Evolutionary conservation across 2,329 filamentous ascomycete species (phyloP).

Genomic region (Dactylellina cionopaga): DNA sequence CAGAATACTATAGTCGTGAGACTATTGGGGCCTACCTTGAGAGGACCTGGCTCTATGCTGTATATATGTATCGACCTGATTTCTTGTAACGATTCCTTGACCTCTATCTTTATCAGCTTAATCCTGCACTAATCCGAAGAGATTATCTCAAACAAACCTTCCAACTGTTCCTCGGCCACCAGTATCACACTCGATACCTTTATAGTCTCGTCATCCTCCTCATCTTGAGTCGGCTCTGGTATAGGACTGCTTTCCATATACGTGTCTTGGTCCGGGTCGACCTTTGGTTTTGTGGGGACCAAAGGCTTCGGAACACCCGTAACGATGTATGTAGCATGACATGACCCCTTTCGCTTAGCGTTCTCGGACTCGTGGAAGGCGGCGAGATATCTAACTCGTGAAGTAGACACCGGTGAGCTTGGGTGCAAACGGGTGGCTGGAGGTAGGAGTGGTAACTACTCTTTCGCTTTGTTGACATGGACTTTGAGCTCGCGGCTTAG

Average conservation of each 20-base stretch:
- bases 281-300: slow-evolving; percentile 1
- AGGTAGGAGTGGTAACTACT: slow-evolving; percentile 67
- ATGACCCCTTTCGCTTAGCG: slow-evolving; percentile 73
- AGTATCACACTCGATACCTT: slow-evolving; percentile 72
- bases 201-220: slow-evolving; percentile 65
- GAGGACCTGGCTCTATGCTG: slow-evolving; percentile 76
- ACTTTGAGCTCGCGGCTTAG: slow-evolving; percentile 84
- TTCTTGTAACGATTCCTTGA: slow-evolving; percentile 74
- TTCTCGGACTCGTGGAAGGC: slow-evolving; percentile 75
- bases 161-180: slow-evolving; percentile 76
- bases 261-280: slow-evolving; percentile 71
- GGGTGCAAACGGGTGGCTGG: slow-evolving; percentile 25
- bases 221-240: slow-evolving; percentile 64
- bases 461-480: slow-evolving; percentile 87
- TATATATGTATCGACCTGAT: slow-evolving; percentile 86
- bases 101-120: slow-evolving; percentile 64
- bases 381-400: slow-evolving; percentile 87
- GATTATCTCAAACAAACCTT: slow-evolving; percentile 65
- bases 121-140: not conserved
- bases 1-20: slow-evolving; percentile 49
- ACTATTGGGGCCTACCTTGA: slow-evolving; percentile 67
- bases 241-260: slow-evolving; percentile 72
- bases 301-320: slow-evolving; percentile 68
- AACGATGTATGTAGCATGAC: slow-evolving; percentile 94
- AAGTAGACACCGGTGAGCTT: slow-evolving; percentile 32